Evolutionary conservation across 2,329 filamentous ascomycete genomes (phyloP).

Genomic region (Alternaria sp.): DNA sequence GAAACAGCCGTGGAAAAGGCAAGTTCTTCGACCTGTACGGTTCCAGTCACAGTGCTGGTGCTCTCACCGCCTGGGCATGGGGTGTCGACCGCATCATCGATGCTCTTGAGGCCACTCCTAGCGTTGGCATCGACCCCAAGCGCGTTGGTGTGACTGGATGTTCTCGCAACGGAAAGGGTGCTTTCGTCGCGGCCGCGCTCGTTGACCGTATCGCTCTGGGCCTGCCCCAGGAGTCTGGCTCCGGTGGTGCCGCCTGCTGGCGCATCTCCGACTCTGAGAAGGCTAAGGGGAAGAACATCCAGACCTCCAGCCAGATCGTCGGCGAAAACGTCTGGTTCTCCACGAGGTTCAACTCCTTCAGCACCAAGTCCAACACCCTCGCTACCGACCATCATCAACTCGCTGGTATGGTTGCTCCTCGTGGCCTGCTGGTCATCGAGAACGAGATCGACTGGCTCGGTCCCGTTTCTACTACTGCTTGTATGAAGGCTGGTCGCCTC

Average conservation of each 20-base stretch:
- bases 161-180: conserved; percentile 69
- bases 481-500: conserved; percentile 62
- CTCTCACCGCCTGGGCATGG: conserved; percentile 69
- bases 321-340: conserved; percentile 70
- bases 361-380: conserved; percentile 53
- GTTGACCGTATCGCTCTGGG: conserved; percentile 66
- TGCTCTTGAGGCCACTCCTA: conserved; percentile 59
- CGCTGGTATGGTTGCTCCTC: conserved; percentile 62
- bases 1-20: conserved; percentile 60
- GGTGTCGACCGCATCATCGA: conserved; percentile 67
- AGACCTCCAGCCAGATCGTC: conserved; percentile 66
- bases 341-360: conserved; percentile 60
- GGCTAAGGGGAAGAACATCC: conserved; percentile 62
- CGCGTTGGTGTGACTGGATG: conserved; percentile 65
- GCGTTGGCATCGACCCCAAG: conserved; percentile 52
- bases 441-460: conserved; percentile 67
- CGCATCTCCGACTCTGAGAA: conserved; percentile 57
- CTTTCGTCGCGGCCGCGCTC: conserved; percentile 66
- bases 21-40: conserved; percentile 68
- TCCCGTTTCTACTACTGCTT: conserved; percentile 62
- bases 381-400: conserved; percentile 66
- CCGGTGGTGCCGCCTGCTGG: conserved; percentile 68
- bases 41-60: conserved; percentile 61
- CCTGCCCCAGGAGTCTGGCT: conserved; percentile 68
- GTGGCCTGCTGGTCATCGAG: conserved; percentile 63